Base-by-base conservation (phyloP, 2,329 filamentous ascomycete species). In the Exophiala calicioides region DNA sequence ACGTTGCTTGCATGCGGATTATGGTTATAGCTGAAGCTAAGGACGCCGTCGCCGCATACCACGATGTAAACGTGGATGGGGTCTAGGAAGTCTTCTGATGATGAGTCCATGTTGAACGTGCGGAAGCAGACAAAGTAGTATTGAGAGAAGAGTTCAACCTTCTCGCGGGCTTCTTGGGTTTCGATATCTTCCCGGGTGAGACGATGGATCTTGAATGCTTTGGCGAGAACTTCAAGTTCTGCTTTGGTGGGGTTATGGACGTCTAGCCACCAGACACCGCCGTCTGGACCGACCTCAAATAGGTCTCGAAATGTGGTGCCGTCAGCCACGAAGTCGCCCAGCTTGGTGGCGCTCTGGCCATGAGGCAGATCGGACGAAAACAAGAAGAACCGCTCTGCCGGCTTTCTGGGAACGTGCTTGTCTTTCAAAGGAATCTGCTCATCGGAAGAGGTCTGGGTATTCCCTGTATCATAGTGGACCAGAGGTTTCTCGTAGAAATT, bases 91-190 rank as follows among this genome's bases (percentile, higher is more conserved):
- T 88, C 81, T 53, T 88, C 84, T 38, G 85, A 84, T 24, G 84
- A 79, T 58, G 88, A 85, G 58, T 94, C 86, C 56, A 88, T 76
- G 44, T 91, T 86, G 74, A 97, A 98, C 2, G 90, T 95, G 42
- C 91, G 84, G 78, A 97, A 98, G 67, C 88, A 95, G 39, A 95
- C 88, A 67, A 98, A 97, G 71, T 98, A 98, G 73, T 98, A 98
- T 31, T 90, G 89, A 18, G 88, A 87, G 72, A 98, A 98, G 18
- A 98, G 78, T 69, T 98, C 93, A 45, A 98, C 95, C 75, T 98
- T 98, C 72, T 98, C 93, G 32, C 93, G 90, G 8, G 90, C 86
- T 70, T 98, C 93, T 65, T 96, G 90, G 0, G 88, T 95, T 50
- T 85, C 85, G 58, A 98, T 96, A 74, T 98, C 93, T 68, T 98